phyloP scores from a whole-genome alignment of 306 rosid genomes.

The Arachis stenosperma region DNA sequence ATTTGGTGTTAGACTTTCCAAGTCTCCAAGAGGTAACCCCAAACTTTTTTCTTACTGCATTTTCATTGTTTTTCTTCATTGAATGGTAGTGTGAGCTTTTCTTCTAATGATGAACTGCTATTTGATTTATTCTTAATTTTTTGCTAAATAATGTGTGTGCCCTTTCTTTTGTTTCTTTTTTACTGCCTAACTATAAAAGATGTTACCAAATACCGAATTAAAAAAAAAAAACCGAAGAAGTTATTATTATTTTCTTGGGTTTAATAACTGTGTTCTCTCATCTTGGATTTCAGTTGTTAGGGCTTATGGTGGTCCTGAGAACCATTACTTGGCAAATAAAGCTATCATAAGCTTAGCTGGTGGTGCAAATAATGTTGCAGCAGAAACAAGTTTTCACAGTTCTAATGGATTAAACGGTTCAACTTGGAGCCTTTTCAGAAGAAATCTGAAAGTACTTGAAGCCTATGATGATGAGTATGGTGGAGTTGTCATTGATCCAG shows the following conservation, averaged over 20 bases:
- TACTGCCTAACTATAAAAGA: not conserved
- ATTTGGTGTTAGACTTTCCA: conserved; percentile 48
- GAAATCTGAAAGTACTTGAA: conserved; percentile 60
- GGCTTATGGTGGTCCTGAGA: conserved; percentile 52
- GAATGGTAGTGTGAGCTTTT: not conserved
- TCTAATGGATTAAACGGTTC: conserved; percentile 64
- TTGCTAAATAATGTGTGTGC: not conserved
- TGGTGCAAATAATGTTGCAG: conserved; percentile 44
- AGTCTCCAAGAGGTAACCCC: conserved; percentile 59
- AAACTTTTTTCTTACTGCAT: not conserved
- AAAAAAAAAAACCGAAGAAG: not conserved
- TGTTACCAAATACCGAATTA: not conserved
- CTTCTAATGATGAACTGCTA: not conserved
- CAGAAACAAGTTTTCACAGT: conserved; percentile 42
- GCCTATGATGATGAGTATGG: conserved; percentile 90
- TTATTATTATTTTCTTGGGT: not conserved
- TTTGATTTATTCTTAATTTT: not conserved
- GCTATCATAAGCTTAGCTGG: conserved; percentile 48
- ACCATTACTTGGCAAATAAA: conserved; percentile 44
- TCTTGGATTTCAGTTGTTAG: conserved; percentile 53
- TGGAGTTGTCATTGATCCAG: conserved; percentile 75
- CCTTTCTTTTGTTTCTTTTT: not conserved
- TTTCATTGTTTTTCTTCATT: not conserved
- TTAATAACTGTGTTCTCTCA: not conserved
- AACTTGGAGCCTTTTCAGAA: conserved; percentile 45